These are phyloP conservation scores for Diospyros kaki DNA, from an alignment of 148 eudicot species.

Conservation along the genomic window DNA sequence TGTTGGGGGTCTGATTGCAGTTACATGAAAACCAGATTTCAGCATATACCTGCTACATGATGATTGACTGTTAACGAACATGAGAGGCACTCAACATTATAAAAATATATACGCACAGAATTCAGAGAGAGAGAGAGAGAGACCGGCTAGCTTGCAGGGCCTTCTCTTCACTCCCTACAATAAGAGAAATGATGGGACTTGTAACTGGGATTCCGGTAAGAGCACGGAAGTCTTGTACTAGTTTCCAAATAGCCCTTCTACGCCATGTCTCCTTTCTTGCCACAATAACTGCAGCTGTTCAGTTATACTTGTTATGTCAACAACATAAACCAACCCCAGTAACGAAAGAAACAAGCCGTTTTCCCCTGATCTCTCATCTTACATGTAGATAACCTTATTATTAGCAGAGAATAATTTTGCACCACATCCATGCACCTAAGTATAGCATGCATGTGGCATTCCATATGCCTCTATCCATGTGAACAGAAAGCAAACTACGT, in stretches of 20 bases:
- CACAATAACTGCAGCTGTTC: constrained; percentile 80
- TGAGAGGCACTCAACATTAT: constrained; percentile 6
- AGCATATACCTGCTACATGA: constrained; percentile 58
- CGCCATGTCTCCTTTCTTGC: constrained; percentile 89
- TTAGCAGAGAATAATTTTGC: neutral
- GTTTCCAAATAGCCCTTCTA: constrained; percentile 62
- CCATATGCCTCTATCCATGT: neutral
- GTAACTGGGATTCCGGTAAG: constrained; percentile 72
- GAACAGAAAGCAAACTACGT: neutral
- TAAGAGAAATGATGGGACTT: constrained; percentile 83
- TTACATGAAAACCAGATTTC: constrained; percentile 83
- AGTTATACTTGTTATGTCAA: constrained; percentile 20
- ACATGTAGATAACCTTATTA: neutral
- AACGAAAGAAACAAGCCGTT: too few species aligned
- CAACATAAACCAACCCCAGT: constrained; percentile 1
- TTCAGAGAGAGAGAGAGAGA: constrained; percentile 7
- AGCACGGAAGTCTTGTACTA: constrained; percentile 70
- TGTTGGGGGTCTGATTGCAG: constrained; percentile 96
- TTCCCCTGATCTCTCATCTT: neutral
- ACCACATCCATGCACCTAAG: neutral
- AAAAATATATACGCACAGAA: neutral
- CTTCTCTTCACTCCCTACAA: constrained; percentile 83
- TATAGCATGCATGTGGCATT: neutral
- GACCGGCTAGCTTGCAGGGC: constrained; percentile 85
- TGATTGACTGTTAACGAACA: neutral